Percentiles rank a stretch among this genome's conserved stretches.
Evolutionary conservation across 78 protist genomes (phyloP).

Genomic region (Tieghemostelium lacteum): DNA sequence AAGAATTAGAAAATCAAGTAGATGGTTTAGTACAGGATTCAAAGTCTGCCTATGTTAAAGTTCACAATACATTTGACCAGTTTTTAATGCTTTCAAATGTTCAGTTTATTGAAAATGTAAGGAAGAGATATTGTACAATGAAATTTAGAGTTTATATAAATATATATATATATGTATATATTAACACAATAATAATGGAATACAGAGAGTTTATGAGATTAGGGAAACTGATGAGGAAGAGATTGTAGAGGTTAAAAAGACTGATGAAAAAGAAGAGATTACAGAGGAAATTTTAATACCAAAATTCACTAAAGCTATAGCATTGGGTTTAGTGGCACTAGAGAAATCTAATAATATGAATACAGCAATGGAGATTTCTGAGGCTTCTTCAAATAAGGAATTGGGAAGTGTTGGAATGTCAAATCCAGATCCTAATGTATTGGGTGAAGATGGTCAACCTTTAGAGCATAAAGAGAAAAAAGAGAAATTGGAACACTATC

Average conservation of each 20-base stretch:
- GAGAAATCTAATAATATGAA: slow-evolving; percentile 38
- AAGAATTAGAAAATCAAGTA: slow-evolving; percentile 77
- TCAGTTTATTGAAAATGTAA: slow-evolving; percentile 89
- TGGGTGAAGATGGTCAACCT: background rate
- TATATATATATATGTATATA: background rate
- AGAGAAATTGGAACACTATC: slow-evolving; percentile 64
- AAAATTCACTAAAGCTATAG: slow-evolving; percentile 71
- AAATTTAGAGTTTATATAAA: background rate
- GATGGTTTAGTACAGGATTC: slow-evolving; percentile 74
- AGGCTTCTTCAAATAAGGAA: background rate
- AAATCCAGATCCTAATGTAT: background rate
- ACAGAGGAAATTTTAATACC: slow-evolving; percentile 67
- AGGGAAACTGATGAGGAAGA: slow-evolving; percentile 1
- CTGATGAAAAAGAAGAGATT: slow-evolving; percentile 34
- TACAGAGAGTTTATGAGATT: slow-evolving; percentile 77
- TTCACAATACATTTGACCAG: slow-evolving; percentile 87
- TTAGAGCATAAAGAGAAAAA: background rate
- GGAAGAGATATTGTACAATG: background rate
- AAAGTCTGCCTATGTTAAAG: slow-evolving; percentile 44
- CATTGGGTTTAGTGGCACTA: slow-evolving; percentile 61
- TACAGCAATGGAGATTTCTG: slow-evolving; percentile 62
- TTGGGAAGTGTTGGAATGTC: background rate
- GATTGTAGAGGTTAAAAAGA: background rate
- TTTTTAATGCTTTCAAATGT: slow-evolving; percentile 87
- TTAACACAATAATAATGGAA: background rate